Conservation (phyloP, 1,139 yeast genomes). For the Taiozyma sp. region DNA sequence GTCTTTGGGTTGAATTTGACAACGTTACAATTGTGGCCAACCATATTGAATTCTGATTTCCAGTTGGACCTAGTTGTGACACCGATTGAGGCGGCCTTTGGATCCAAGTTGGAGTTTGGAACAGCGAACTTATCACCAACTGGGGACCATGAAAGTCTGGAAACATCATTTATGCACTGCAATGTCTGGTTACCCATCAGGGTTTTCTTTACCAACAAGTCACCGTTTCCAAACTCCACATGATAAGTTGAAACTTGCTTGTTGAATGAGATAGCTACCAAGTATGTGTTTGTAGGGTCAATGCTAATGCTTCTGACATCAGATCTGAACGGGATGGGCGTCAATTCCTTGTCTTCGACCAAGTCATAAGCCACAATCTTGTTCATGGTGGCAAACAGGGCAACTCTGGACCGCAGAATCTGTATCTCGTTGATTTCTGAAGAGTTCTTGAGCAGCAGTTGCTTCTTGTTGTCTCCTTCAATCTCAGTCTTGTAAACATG, state of each 20-base stretch:
- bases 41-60: constrained; percentile 44
- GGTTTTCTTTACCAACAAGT: constrained; percentile 26
- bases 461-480: background rate
- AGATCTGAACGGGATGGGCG: constrained; percentile 20
- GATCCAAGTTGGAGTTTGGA: constrained; percentile 93
- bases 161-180: constrained; percentile 7
- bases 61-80: constrained; percentile 31
- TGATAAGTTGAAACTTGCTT: constrained; percentile 22
- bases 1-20: constrained; percentile 47
- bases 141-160: constrained; percentile 78
- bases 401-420: constrained; percentile 2
- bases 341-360: constrained; percentile 1
- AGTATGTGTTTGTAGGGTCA: constrained; percentile 45
- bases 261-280: constrained; percentile 52
- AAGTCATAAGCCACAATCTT: constrained; percentile 14
- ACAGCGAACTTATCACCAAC: constrained; percentile 94
- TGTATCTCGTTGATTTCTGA: constrained; percentile 17
- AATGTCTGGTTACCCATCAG: constrained; percentile 12
- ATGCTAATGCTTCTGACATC: constrained; percentile 47
- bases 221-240: constrained; percentile 27
- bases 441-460: constrained; percentile 9
- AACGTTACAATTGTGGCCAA: constrained; percentile 59
- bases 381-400: constrained; percentile 16
- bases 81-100: constrained; percentile 39
- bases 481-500: constrained; percentile 27